Conservation (phyloP, 306 rosid genomes). For the Castanea crenata region DNA sequence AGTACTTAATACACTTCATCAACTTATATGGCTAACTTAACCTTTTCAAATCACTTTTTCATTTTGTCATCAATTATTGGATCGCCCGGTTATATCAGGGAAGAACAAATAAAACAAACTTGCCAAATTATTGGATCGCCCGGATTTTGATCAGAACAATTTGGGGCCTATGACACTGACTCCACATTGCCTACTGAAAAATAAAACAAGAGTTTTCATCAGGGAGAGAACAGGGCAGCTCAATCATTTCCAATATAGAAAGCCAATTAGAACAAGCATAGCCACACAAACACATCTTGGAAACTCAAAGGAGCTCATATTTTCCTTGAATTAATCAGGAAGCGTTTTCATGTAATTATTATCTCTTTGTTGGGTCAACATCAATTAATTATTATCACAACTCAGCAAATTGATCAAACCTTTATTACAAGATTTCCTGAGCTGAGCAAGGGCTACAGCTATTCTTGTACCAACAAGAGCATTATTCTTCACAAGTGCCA, state of each 20-base stretch:
- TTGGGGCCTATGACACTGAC: background rate
- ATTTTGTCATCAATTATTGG: background rate
- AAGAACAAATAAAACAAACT: background rate
- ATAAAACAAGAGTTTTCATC: background rate
- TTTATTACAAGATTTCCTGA: conserved; percentile 38
- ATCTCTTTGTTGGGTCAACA: background rate
- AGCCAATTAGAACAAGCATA: background rate
- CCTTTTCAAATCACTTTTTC: background rate
- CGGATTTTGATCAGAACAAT: background rate
- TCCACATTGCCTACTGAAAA: conserved; percentile 13
- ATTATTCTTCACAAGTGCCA: conserved; percentile 96
- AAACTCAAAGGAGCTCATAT: background rate
- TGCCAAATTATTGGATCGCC: background rate
- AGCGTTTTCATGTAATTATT: background rate
- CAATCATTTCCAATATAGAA: background rate
- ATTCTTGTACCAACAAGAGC: conserved; percentile 73
- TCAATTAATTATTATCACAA: background rate
- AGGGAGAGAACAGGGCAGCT: background rate
- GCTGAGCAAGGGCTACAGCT: conserved; percentile 62
- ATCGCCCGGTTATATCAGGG: background rate
- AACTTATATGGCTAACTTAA: too few species aligned
- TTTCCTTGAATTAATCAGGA: background rate
- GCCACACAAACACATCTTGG: background rate
- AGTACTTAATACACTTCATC: background rate
- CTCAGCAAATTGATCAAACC: conserved; percentile 20